Evolutionary conservation across 139 green algal genomes (phyloP).

Genomic region (Asterochloris sp.): DNA sequence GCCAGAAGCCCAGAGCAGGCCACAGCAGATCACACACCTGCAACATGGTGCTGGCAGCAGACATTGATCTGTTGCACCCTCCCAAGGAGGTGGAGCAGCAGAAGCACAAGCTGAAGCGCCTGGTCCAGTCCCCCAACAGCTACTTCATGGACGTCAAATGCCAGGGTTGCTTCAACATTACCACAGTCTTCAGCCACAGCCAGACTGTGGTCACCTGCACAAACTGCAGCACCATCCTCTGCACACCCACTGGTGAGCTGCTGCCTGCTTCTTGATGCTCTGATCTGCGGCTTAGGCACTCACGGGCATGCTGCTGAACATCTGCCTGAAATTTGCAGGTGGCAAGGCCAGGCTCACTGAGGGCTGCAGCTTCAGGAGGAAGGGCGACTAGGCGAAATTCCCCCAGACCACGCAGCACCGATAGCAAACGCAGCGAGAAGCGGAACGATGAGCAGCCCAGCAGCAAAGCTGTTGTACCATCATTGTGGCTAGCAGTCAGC

Average conservation of each 20-base stretch:
- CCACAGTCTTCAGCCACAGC: constrained; percentile 97
- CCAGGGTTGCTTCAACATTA: constrained; percentile 96
- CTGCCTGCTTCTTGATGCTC: background rate
- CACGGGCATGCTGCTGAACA: too few species aligned
- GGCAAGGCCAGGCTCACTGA: constrained; percentile 92
- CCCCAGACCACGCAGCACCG: too few species aligned
- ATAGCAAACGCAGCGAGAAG: too few species aligned
- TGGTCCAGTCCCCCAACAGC: constrained; percentile 83
- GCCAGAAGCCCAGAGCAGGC: too few species aligned
- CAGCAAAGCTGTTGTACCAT: too few species aligned
- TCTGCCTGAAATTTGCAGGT: too few species aligned
- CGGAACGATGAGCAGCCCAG: too few species aligned
- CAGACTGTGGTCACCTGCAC: constrained; percentile 97
- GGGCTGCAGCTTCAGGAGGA: constrained; percentile 94
- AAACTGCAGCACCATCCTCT: constrained; percentile 94
- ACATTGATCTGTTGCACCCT: constrained; percentile 97
- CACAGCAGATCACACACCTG: background rate
- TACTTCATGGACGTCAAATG: constrained; percentile 98
- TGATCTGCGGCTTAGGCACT: background rate
- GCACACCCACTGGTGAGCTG: constrained; percentile 84
- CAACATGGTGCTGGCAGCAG: constrained; percentile 58
- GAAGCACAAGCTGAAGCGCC: constrained; percentile 98
- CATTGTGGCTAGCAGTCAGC: too few species aligned
- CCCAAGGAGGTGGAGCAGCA: constrained; percentile 89
- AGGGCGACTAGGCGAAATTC: constrained; percentile 78